Base-by-base conservation (phyloP, 768 basidiomycete species). In the Ramaria rubella region DNA sequence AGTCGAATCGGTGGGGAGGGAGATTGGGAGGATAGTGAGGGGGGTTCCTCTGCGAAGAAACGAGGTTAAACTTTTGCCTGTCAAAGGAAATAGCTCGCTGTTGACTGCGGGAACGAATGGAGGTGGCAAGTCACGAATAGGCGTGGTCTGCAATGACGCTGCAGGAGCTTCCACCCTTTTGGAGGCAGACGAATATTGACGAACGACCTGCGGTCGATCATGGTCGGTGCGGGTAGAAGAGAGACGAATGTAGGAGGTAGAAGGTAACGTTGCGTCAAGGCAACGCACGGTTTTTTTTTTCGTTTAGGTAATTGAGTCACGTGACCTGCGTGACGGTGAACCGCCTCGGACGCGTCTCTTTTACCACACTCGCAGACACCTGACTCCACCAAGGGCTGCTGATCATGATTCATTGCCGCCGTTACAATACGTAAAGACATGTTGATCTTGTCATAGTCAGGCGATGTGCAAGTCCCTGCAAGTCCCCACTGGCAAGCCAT, bases 11-110 rank as follows among this genome's bases (percentile, higher is more conserved):
- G 69, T 67, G 0, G 87, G 85, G 5, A 84, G 76, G 1, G 88
- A 88, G 0, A 85, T 73, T 0, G 89, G 86, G 0, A 90, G 69
- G 19, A 89, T 68, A 0, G 83, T 83, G 64, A 81, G 79, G 2
- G 75, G 69, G 3, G 71, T 56, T 0, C 70, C 70, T n/a, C 73
- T 75, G 23, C 72, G 68, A 9, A 87, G 71, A 62, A 85, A 86
- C 19, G 67, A 62, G 23, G 23, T 75, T 71, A 68, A 85, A 19
- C 81, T 76, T 7, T 68, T 59, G 58, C 43, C 64, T 21, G 51
- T 57, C 49, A 15, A 61, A 27, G 31, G 58, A 51, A 17, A 45
- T 24, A 33, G 53, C 57, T 19, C 63, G 46, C 52, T 61, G 55
- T 19, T 58, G 56, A 55, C 62, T 42, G 62, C 61, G 29, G 63